These are phyloP conservation scores for Hyaloscypha finlandica DNA, from an alignment of 495 filamentous ascomycete species.

Conservation along the genomic window DNA sequence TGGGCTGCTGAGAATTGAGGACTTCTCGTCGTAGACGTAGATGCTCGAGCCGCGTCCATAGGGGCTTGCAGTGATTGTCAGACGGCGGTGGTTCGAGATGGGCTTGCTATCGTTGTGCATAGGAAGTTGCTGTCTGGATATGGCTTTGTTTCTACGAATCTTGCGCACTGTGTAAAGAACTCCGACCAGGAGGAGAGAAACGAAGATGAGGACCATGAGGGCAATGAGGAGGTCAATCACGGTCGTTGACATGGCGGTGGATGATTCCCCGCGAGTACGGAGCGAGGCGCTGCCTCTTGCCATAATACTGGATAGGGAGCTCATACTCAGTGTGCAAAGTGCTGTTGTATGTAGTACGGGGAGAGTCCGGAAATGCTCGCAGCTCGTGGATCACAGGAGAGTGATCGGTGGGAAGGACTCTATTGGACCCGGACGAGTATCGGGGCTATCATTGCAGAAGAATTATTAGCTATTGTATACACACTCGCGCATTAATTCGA, in stretches of 20 bases:
- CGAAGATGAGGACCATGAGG: conserved; percentile 73
- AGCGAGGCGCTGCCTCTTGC: conserved; percentile 50
- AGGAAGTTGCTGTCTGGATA: conserved; percentile 48
- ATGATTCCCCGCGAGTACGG: conserved; percentile 42
- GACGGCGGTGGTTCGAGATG: conserved; percentile 53
- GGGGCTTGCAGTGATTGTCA: conserved; percentile 61
- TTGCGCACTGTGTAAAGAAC: conserved; percentile 71
- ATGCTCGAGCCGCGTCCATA: conserved; percentile 63
- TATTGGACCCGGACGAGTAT: not conserved
- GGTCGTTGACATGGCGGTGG: conserved; percentile 48
- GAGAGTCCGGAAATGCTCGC: conserved; percentile 10
- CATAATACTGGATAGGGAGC: conserved; percentile 26
- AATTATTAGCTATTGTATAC: too few relatives aligned
- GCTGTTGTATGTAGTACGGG: not conserved
- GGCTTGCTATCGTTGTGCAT: conserved; percentile 49
- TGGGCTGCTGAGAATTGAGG: conserved; percentile 71
- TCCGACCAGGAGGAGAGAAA: conserved; percentile 65
- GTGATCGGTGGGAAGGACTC: not conserved
- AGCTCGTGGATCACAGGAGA: conserved; percentile 1
- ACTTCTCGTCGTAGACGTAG: conserved; percentile 70
- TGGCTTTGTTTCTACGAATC: conserved; percentile 53
- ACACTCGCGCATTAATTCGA: too few relatives aligned
- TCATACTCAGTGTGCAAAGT: conserved; percentile 28
- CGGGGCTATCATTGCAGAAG: not conserved
- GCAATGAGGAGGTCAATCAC: conserved; percentile 76